Evolutionary conservation across 78 protist genomes (phyloP).

Genomic region (Tieghemostelium lacteum): DNA sequence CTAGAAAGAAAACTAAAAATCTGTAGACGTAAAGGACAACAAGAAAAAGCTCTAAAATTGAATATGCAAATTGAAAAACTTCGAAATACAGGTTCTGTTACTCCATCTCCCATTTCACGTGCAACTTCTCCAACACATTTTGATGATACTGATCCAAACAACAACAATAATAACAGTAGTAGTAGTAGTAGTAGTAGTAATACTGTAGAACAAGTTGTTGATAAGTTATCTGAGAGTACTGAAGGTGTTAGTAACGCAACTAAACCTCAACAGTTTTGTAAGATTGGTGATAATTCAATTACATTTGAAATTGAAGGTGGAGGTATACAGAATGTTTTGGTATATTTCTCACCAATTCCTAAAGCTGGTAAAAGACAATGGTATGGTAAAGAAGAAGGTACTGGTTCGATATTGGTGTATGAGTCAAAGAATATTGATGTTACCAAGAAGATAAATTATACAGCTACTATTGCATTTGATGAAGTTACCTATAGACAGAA

Average conservation of each 20-base stretch:
- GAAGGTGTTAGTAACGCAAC: neutral
- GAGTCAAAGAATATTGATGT: slow-evolving; percentile 80
- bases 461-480: slow-evolving; percentile 55
- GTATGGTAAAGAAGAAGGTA: slow-evolving; percentile 80
- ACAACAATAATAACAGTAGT: neutral
- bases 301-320: slow-evolving; percentile 79
- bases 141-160: slow-evolving; percentile 1
- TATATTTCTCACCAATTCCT: slow-evolving; percentile 65
- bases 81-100: slow-evolving; percentile 29
- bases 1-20: slow-evolving; percentile 76
- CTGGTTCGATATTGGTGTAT: slow-evolving; percentile 58
- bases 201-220: neutral
- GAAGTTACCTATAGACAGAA: slow-evolving; percentile 75
- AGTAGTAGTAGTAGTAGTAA: neutral
- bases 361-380: slow-evolving; percentile 75
- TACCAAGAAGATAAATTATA: slow-evolving; percentile 49
- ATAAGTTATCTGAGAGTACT: neutral
- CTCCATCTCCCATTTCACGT: slow-evolving; percentile 33
- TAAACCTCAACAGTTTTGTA: slow-evolving; percentile 12
- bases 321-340: slow-evolving; percentile 68
- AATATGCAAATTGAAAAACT: slow-evolving; percentile 51
- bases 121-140: slow-evolving; percentile 68
- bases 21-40: slow-evolving; percentile 72
- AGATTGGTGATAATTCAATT: slow-evolving; percentile 70
- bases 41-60: slow-evolving; percentile 72